Conservation (phyloP, 1,139 yeast species). For the Martiniozyma asiatica region DNA sequence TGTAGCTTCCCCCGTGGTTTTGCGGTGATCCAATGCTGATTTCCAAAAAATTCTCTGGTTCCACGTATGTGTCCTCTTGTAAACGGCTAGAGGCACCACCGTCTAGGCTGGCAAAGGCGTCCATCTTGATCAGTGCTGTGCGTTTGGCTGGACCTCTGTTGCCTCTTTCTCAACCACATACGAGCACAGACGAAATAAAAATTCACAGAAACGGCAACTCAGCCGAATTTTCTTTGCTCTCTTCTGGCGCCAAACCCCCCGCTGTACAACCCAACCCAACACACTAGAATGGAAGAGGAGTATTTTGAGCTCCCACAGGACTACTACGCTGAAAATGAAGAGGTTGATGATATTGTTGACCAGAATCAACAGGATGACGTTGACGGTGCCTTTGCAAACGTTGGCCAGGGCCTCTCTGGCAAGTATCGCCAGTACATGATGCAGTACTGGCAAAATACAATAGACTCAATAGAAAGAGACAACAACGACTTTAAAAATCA, state of each 20-base stretch:
- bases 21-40: slow-evolving; percentile 76
- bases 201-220: no score
- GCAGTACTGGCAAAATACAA: slow-evolving; percentile 94
- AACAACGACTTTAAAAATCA: slow-evolving; percentile 90
- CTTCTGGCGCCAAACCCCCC: no score
- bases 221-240: no score
- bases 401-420: slow-evolving; percentile 84
- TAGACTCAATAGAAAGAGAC: slow-evolving; percentile 79
- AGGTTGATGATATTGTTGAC: slow-evolving; percentile 4
- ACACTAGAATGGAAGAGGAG: no score
- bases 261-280: no score
- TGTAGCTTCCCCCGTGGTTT: slow-evolving; percentile 64
- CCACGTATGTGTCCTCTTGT: slow-evolving; percentile 72
- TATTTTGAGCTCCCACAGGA: no score
- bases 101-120: no score
- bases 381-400: slow-evolving; percentile 82
- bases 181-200: no score
- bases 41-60: slow-evolving; percentile 89
- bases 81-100: slow-evolving; percentile 2
- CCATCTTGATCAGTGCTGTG: no score
- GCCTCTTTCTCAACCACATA: no score
- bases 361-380: slow-evolving; percentile 25
- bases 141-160: no score
- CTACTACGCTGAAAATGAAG: slow-evolving; percentile 5
- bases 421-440: slow-evolving; percentile 79